Evolutionary conservation across 306 rosid genomes (phyloP), one percentile per base, ranked within the genome.

Genomic region (Corylus americana): DNA sequence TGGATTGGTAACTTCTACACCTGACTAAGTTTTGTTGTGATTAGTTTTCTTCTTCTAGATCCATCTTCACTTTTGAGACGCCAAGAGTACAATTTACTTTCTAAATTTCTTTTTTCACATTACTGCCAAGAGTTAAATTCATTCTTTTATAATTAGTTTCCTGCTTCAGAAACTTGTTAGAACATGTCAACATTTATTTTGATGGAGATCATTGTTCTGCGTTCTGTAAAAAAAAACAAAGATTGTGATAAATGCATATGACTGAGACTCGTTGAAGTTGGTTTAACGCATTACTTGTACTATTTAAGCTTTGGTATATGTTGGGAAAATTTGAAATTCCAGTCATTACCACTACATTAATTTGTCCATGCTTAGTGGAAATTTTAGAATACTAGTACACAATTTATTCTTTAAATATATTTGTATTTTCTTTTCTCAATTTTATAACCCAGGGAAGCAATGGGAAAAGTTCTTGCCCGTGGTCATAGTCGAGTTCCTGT

Each of bases 401-500:
- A 11, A 2, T 27, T 0, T 42, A 29, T 20, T 39, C 20, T 70
- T 70, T 57, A 29, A 55, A 50, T 29, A 45, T 50, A 18, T 74
- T 51, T 63, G 14, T 44, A 27, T 70, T 58, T 42, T 71, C 31
- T 48, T 77, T 25, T 18, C 22, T 45, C 12, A 29, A 67, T 61
- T 68, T 29, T 66, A 63, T 78, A 74, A 73, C 87, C 69, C 79
- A 96, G 99, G 99, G 98, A 96, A 72, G 99, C 99, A 61, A 96
- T 93, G 98, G 99, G 98, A 39, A 93, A 93, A 91, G 14, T 96
- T 84, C 93, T 96, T 78, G 99, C 97, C 35, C 96, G 98, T 0
- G 99, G 99, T 64, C 99, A 96, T 77, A 96, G 99, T 83, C 88
- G 99, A 73, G 97, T 96, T 89, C 99, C 99, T 75, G 97, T 96